Percentiles rank a stretch among this genome's conserved stretches.
These are phyloP conservation scores for Sarocladiaceae sp. DNA, from an alignment of 2,329 filamentous ascomycete genomes.

Conservation along the genomic window DNA sequence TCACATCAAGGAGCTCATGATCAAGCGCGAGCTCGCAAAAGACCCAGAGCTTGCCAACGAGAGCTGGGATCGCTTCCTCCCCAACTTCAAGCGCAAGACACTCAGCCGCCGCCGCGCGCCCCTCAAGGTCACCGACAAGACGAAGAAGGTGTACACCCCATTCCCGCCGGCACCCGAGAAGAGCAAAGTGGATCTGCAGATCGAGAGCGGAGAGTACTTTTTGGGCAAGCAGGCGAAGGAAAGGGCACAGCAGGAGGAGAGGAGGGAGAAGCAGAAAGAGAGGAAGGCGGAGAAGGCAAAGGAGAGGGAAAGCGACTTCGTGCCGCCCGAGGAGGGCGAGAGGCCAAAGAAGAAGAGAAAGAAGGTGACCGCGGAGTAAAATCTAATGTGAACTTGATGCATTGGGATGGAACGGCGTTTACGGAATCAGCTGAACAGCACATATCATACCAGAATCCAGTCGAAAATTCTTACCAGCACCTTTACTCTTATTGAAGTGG, in stretches of 20 bases:
- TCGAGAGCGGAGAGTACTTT: conserved; percentile 97
- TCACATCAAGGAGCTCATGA: conserved; percentile 70
- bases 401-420: background rate
- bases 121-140: conserved; percentile 83
- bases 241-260: conserved; percentile 68
- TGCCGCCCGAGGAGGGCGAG: conserved; percentile 73
- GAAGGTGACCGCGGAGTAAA: conserved; percentile 35
- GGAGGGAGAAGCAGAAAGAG: conserved; percentile 75
- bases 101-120: conserved; percentile 79
- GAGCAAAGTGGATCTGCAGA: conserved; percentile 97
- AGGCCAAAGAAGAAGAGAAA: conserved; percentile 59
- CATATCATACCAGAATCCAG: too few species aligned
- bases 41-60: conserved; percentile 80
- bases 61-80: conserved; percentile 93
- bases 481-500: background rate
- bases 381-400: background rate
- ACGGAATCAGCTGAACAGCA: background rate
- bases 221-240: conserved; percentile 89
- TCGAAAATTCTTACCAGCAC: background rate
- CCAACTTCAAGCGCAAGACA: conserved; percentile 93
- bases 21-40: conserved; percentile 85
- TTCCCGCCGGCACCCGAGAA: conserved; percentile 96
- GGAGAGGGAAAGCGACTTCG: conserved; percentile 78
- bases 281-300: conserved; percentile 85
- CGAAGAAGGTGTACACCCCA: conserved; percentile 90